Base-by-base conservation (phyloP, 768 basidiomycete genomes). In the Suillus subalutaceus region DNA sequence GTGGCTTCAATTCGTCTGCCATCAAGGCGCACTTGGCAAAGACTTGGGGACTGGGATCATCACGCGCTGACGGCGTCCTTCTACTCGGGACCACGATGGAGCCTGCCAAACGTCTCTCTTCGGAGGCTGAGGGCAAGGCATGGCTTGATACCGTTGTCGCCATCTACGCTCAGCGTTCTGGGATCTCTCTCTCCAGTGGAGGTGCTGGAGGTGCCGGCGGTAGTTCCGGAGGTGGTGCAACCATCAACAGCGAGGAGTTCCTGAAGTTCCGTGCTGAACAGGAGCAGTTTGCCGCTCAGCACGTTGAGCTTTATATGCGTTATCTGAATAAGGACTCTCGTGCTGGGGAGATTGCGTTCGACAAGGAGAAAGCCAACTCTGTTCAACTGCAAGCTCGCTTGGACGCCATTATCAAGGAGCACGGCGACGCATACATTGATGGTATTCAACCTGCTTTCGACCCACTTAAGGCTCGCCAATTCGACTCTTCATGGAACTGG, bases 401-500 rank as follows among this genome's bases (percentile, higher is more conserved):
- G 59, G 97, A 99, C 75, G 88, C 88, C 66, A 94, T 99, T 75
- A 82, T 87, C 55, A 85, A 88, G 68, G 97, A 99, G 75, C 97
- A 99, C 70, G 97, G 97, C 37, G 96, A 99, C 65, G 77, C 84
- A 0, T 99, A 99, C 79, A 83, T 99, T 66, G 91, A 96, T 40
- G 97, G 97, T 53, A 96, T 99, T 67, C 92, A 96, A 73, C 97
- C 97, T 12, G 85, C 87, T 65, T 99, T 99, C 79, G 94, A 97
- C 73, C 90, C 93, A 3, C 84, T 98, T 72, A 99, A 99, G 79
- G 97, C 96, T 15, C 93, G 97, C 56, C 96, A 91, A 75, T 99
- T 99, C 83, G 96, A 99, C 76, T 99, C 97, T 2, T 95, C 92
- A 7, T 99, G 97, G 97, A 99, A 99, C 75, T 99, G 97, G 97